Evolutionary conservation across 257 asterid species (phyloP).

Genomic region (Cynanchum wilfordii): DNA sequence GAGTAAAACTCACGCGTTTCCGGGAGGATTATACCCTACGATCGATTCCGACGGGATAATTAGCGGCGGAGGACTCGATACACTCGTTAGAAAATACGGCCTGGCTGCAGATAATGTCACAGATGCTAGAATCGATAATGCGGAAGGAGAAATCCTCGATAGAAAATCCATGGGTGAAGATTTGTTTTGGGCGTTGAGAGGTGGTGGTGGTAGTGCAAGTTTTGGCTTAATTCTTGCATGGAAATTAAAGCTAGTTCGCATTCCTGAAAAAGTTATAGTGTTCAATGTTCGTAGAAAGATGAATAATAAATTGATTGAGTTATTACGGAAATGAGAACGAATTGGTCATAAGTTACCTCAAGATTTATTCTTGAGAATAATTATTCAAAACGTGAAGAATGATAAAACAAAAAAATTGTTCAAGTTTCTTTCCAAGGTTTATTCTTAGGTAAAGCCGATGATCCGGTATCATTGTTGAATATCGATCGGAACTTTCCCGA

Average conservation of each 20-base stretch:
- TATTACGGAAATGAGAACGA: slow-evolving; percentile 12
- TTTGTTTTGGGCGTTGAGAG: slow-evolving; percentile 23
- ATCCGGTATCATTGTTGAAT: neutral
- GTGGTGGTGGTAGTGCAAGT: slow-evolving; percentile 24
- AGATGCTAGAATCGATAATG: slow-evolving; percentile 15
- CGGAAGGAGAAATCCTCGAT: slow-evolving; percentile 11
- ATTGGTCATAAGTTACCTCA: neutral
- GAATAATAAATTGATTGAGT: neutral
- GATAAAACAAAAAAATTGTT: neutral
- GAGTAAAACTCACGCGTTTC: slow-evolving; percentile 16
- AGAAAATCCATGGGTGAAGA: slow-evolving; percentile 22
- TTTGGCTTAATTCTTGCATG: slow-evolving; percentile 22
- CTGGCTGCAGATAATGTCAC: slow-evolving; percentile 19
- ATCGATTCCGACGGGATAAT: slow-evolving; percentile 20
- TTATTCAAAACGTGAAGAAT: slow-evolving; percentile 14
- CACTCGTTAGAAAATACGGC: slow-evolving; percentile 16
- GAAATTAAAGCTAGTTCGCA: slow-evolving; percentile 13
- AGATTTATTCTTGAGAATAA: slow-evolving; percentile 13
- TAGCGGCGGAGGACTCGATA: slow-evolving; percentile 21
- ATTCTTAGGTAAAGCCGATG: slow-evolving; percentile 13
- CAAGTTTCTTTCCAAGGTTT: slow-evolving; percentile 15
- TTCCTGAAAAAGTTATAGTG: slow-evolving; percentile 3
- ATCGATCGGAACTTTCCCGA: slow-evolving; percentile 8
- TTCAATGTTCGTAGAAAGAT: slow-evolving; percentile 8
- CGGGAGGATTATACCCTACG: slow-evolving; percentile 21